These are phyloP conservation scores for Herpetomonas tarakana DNA, from an alignment of 208 protist genomes.

Conservation along the genomic window DNA sequence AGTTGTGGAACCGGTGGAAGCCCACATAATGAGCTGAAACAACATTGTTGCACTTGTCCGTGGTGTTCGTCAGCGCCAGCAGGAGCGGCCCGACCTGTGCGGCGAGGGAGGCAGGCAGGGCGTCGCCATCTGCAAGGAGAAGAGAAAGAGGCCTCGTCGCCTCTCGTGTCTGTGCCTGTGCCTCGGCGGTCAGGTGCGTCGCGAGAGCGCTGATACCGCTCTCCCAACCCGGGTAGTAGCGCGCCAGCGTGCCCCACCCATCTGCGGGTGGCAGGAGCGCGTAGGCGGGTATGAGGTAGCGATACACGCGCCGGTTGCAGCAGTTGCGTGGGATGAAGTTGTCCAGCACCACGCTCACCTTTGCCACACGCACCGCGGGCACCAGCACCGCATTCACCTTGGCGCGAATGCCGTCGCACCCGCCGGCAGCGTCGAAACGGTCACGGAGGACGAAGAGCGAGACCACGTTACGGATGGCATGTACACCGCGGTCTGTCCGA, in stretches of 20 bases:
- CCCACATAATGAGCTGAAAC: conserved; percentile 47
- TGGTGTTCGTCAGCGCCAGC: conserved; percentile 14
- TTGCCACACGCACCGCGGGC: conserved; percentile 39
- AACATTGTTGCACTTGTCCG: conserved; percentile 44
- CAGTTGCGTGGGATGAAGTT: conserved; percentile 78
- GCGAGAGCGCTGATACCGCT: conserved; percentile 7
- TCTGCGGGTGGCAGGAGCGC: conserved; percentile 62
- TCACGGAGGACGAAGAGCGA: conserved; percentile 52
- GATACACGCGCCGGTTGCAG: conserved; percentile 76
- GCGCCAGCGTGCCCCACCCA: conserved; percentile 38
- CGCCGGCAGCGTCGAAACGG: conserved; percentile 26
- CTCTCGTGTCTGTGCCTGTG: background rate
- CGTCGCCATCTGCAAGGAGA: background rate
- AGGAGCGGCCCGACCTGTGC: no score
- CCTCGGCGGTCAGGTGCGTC: conserved; percentile 5
- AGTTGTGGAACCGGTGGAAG: conserved; percentile 84
- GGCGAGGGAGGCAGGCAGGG: no score
- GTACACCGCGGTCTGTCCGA: conserved; percentile 83
- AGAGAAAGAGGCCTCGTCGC: background rate
- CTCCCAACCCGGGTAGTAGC: conserved; percentile 28
- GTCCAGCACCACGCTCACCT: conserved; percentile 43
- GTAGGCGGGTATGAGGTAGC: conserved; percentile 79
- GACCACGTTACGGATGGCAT: conserved; percentile 78
- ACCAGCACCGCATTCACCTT: conserved; percentile 43
- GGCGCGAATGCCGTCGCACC: conserved; percentile 18